Percentiles rank a stretch among this genome's conserved stretches.
phyloP scores from a whole-genome alignment of 257 asterid genomes.

The Plantago ovata region DNA sequence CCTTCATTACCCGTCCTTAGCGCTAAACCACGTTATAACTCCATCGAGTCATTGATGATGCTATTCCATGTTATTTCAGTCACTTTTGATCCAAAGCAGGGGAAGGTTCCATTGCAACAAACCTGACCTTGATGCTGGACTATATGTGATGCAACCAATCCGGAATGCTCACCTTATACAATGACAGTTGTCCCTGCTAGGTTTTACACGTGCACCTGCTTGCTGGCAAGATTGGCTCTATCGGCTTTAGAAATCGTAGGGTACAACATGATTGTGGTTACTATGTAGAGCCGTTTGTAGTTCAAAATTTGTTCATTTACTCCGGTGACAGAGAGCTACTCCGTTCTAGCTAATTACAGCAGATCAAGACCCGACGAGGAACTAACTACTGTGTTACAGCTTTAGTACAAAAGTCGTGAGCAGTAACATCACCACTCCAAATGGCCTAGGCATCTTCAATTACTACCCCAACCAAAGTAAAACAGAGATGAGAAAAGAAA shows the following conservation, averaged over 20 bases:
- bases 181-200: constrained; percentile 65
- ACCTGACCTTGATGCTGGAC: constrained; percentile 31
- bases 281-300: constrained; percentile 78
- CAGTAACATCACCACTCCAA: constrained; percentile 46
- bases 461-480: constrained; percentile 68
- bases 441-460: constrained; percentile 62
- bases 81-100: constrained; percentile 77
- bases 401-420: constrained; percentile 50
- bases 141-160: constrained; percentile 65
- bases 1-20: too few relatives aligned
- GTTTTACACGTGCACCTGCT: constrained; percentile 63
- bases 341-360: constrained; percentile 67
- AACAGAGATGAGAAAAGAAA: too few relatives aligned
- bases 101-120: constrained; percentile 66
- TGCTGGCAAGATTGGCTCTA: constrained; percentile 77
- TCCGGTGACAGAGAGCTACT: constrained; percentile 89
- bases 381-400: constrained; percentile 94
- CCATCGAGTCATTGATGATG: not conserved
- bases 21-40: too few relatives aligned
- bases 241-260: constrained; percentile 83
- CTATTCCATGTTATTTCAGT: constrained; percentile 32
- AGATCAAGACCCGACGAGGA: constrained; percentile 65
- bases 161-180: constrained; percentile 61
- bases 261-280: constrained; percentile 90
- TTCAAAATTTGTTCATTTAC: constrained; percentile 66